Evolutionary conservation across 495 filamentous ascomycete genomes (phyloP).

Genomic region (Penicillium steckii): DNA sequence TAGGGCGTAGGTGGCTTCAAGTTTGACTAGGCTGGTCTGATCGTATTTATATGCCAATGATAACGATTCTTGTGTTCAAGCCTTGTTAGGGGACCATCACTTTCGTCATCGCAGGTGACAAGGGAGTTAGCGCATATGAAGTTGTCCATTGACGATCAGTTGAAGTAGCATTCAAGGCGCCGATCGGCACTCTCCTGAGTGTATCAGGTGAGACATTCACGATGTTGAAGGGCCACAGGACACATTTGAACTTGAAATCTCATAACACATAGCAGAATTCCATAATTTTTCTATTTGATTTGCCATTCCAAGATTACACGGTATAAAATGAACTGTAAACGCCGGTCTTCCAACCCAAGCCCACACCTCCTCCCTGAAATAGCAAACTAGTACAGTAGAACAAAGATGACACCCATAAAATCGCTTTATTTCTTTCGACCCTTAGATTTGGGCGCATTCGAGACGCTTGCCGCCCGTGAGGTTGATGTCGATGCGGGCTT

Average conservation of each 20-base stretch:
- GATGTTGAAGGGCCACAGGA: constrained; percentile 16
- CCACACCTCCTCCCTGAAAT: constrained; percentile 4
- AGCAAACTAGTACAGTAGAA: constrained; percentile 4
- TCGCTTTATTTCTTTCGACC: constrained; percentile 41
- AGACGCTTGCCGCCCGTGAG: constrained; percentile 59
- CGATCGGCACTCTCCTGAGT: constrained; percentile 18
- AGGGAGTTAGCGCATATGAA: constrained; percentile 5
- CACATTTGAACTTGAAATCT: constrained; percentile 20
- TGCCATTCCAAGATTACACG: constrained; percentile 12
- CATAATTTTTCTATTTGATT: constrained; percentile 27
- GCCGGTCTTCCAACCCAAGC: constrained; percentile 16
- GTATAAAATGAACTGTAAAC: constrained; percentile 23
- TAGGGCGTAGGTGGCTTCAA: background rate
- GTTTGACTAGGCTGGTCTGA: background rate
- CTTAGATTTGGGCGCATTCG: constrained; percentile 47
- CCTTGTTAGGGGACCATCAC: background rate
- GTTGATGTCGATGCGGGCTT: constrained; percentile 51
- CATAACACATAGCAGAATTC: no score
- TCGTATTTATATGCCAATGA: background rate
- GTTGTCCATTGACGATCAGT: constrained; percentile 12
- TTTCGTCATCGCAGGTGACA: constrained; percentile 24
- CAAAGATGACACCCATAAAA: background rate
- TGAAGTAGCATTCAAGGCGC: constrained; percentile 11
- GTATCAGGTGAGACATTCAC: constrained; percentile 9
- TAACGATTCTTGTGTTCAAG: constrained; percentile 5